Percentiles rank a stretch among this genome's conserved stretches.
phyloP scores from a whole-genome alignment of 2,329 filamentous ascomycete genomes.

The Colletotrichum chrysophilum region DNA sequence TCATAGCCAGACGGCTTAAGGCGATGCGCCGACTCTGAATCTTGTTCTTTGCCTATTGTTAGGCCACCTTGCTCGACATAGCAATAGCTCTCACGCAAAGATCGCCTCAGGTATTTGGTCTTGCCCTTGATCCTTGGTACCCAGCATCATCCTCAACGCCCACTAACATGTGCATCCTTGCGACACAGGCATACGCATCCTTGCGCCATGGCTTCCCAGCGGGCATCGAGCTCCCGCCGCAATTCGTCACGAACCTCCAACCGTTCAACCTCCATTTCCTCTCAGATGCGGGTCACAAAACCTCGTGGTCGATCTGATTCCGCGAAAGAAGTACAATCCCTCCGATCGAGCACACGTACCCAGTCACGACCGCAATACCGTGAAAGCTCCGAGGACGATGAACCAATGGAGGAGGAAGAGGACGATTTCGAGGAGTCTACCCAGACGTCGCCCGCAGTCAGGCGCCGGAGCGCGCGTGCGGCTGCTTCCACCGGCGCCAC shows the following conservation, averaged over 20 bases:
- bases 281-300: not conserved
- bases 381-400: not conserved
- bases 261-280: not conserved
- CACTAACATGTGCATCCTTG: not conserved
- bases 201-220: slow-evolving; percentile 3
- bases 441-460: not conserved
- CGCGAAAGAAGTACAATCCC: not conserved
- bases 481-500: not conserved
- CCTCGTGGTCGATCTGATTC: not conserved
- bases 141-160: not conserved
- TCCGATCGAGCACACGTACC: not conserved
- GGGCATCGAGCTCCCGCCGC: not conserved
- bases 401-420: not conserved
- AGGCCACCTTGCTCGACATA: not conserved
- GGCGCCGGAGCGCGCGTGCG: not conserved
- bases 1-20: not conserved
- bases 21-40: not conserved
- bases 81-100: not conserved
- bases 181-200: not conserved
- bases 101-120: not conserved
- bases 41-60: not conserved
- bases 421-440: not conserved
- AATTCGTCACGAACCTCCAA: not conserved
- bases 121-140: not conserved
- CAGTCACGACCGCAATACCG: not conserved